A percentile compares a stretch with the other conserved stretches of the same genome.
phyloP scores from a whole-genome alignment of 139 green algal genomes.

The Chlorella vulgaris region DNA sequence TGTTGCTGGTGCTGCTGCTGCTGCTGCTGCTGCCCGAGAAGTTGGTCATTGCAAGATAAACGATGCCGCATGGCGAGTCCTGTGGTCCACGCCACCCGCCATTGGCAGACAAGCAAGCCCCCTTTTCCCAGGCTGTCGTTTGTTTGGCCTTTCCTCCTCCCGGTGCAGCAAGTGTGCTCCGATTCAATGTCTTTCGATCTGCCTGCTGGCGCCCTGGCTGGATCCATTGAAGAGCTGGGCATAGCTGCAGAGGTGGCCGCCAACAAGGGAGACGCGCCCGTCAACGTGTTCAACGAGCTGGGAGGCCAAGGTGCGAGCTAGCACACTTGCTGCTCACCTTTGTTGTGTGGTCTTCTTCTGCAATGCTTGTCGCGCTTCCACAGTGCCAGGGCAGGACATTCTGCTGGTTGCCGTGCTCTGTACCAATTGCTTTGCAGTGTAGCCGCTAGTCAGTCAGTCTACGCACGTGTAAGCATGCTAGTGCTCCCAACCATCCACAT shows the following conservation, averaged over 20 bases:
- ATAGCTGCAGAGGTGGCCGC: slow-evolving; percentile 47
- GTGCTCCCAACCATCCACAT: not conserved
- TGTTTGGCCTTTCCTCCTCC: not conserved
- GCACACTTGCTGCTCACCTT: not conserved
- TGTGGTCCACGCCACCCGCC: not conserved
- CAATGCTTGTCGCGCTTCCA: no score
- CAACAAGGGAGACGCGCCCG: slow-evolving; percentile 25
- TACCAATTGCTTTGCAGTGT: no score
- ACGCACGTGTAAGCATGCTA: not conserved
- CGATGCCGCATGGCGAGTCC: no score
- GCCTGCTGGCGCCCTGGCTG: slow-evolving; percentile 58
- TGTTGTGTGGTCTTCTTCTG: no score
- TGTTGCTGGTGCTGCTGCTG: not conserved
- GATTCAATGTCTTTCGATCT: slow-evolving; percentile 90
- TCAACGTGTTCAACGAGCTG: slow-evolving; percentile 28
- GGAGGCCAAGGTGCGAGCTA: slow-evolving; percentile 16
- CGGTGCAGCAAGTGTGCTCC: slow-evolving; percentile 72
- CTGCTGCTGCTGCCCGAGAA: not conserved
- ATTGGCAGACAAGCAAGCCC: not conserved
- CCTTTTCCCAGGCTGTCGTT: not conserved
- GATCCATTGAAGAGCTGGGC: slow-evolving; percentile 65
- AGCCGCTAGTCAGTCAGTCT: no score
- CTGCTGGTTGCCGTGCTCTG: no score
- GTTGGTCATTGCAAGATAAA: no score
- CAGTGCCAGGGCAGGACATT: no score